phyloP scores from a whole-genome alignment of 345 rosid genomes.

The Citrus trifoliata region DNA sequence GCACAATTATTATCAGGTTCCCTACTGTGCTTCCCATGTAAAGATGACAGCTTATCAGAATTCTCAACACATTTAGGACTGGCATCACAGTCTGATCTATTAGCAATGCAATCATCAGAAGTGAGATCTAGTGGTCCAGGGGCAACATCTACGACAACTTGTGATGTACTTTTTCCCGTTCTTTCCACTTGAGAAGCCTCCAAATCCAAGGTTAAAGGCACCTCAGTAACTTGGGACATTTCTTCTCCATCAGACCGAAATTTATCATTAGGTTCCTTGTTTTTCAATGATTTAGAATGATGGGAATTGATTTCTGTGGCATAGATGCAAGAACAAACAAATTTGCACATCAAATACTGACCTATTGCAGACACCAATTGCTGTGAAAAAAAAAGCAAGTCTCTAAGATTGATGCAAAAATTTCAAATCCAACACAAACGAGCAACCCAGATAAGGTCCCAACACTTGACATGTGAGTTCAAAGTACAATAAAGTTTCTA shows the following conservation, averaged over 20 bases:
- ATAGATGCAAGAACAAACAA: conserved; percentile 4
- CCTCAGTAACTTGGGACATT: conserved; percentile 36
- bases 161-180: conserved; percentile 8
- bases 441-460: not conserved
- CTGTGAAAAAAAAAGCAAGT: too few species aligned
- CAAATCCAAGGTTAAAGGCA: conserved; percentile 19
- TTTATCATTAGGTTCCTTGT: conserved; percentile 14
- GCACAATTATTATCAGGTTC: conserved; percentile 23
- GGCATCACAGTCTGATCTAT: conserved; percentile 7
- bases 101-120: conserved; percentile 20
- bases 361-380: not conserved
- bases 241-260: conserved; percentile 27
- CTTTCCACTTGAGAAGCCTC: conserved; percentile 27
- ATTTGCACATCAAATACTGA: not conserved
- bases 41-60: conserved; percentile 18
- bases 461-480: not conserved
- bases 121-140: conserved; percentile 39
- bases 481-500: not conserved
- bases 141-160: conserved; percentile 12
- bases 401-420: not conserved
- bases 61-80: conserved; percentile 21
- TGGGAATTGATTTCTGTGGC: conserved; percentile 20
- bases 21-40: conserved; percentile 19
- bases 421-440: not conserved
- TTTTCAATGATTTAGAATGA: conserved; percentile 21